Conservation (phyloP, 2,329 filamentous ascomycete species). For the Aureobasidium sp. region DNA sequence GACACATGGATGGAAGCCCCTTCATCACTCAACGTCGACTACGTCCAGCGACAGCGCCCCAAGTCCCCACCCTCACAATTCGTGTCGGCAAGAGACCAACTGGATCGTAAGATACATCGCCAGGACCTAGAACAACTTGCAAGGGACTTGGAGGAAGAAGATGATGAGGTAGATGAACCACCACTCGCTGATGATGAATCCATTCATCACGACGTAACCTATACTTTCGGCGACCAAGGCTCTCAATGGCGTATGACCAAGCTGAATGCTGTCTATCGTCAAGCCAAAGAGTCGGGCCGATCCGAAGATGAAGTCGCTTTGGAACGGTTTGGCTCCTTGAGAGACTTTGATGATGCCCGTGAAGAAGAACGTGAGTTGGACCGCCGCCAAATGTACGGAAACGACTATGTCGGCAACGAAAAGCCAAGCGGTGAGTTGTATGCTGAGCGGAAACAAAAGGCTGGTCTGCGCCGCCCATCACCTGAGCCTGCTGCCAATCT, state of each 20-base stretch:
- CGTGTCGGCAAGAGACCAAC: conserved; percentile 46
- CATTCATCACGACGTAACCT: conserved; percentile 58
- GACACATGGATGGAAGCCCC: conserved; percentile 95
- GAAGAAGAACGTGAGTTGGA: conserved; percentile 92
- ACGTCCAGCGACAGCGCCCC: conserved; percentile 57
- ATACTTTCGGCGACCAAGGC: conserved; percentile 81
- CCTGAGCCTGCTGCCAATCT: conserved; percentile 19
- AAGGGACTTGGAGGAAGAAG: conserved; percentile 52
- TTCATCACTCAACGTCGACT: conserved; percentile 74
- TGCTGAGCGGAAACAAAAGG: conserved; percentile 60
- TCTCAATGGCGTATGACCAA: conserved; percentile 97
- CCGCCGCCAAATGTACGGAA: conserved; percentile 70
- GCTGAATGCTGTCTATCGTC: conserved; percentile 73
- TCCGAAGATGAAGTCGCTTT: conserved; percentile 72
- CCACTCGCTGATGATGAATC: conserved; percentile 41
- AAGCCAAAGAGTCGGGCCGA: conserved; percentile 65
- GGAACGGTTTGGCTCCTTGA: conserved; percentile 71
- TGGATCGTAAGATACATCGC: conserved; percentile 64
- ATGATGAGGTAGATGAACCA: conserved; percentile 30
- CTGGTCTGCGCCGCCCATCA: conserved; percentile 40
- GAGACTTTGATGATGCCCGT: conserved; percentile 82
- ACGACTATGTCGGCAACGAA: conserved; percentile 74
- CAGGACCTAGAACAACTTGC: conserved; percentile 73
- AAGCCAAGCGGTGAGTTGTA: conserved; percentile 84
- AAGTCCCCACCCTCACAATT: conserved; percentile 37